These are phyloP conservation scores for Aspergillaceae sp. DNA, from an alignment of 2,329 filamentous ascomycete species.

Conservation along the genomic window DNA sequence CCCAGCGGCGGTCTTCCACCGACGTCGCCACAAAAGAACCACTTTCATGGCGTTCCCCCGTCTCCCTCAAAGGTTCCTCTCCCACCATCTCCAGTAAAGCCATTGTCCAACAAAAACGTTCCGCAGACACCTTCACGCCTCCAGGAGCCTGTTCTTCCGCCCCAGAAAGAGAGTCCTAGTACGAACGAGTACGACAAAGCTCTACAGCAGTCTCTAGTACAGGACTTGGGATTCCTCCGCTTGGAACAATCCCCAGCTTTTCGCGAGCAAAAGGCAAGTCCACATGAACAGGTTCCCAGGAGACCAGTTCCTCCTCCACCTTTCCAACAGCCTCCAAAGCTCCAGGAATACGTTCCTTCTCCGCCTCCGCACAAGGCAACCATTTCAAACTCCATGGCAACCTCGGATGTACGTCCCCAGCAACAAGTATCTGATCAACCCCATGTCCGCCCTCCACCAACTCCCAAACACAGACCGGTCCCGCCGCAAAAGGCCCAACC, in stretches of 20 bases:
- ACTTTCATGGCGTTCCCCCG: conserved; percentile 17
- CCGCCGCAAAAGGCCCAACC: conserved; percentile 16
- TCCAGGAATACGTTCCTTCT: conserved; percentile 17
- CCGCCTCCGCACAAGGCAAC: conserved; percentile 12
- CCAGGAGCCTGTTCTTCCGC: conserved; percentile 30
- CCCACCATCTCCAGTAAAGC: conserved; percentile 51
- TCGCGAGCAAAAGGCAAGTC: conserved; percentile 6
- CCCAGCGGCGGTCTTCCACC: conserved; percentile 44
- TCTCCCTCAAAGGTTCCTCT: conserved; percentile 56
- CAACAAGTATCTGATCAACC: conserved; percentile 6
- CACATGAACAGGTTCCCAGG: conserved; percentile 10
- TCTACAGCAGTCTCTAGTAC: conserved; percentile 34
- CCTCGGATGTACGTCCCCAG: conserved; percentile 5
- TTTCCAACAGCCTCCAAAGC: conserved; percentile 23
- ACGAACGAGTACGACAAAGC: conserved; percentile 34
- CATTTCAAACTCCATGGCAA: conserved; percentile 7
- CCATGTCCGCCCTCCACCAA: conserved; percentile 30
- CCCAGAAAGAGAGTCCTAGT: conserved; percentile 28
- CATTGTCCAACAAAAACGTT: conserved; percentile 41
- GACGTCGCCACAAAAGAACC: conserved; percentile 45
- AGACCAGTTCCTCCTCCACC: conserved; percentile 19
- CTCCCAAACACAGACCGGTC: conserved; percentile 49
- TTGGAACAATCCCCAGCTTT: conserved; percentile 22
- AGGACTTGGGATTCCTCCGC: conserved; percentile 34
- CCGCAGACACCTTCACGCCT: conserved; percentile 42